Evolutionary conservation across 2,329 filamentous ascomycete genomes (phyloP), one percentile per base, ranked within the genome.

Genomic region (Gnomoniopsis smithogilvyi): DNA sequence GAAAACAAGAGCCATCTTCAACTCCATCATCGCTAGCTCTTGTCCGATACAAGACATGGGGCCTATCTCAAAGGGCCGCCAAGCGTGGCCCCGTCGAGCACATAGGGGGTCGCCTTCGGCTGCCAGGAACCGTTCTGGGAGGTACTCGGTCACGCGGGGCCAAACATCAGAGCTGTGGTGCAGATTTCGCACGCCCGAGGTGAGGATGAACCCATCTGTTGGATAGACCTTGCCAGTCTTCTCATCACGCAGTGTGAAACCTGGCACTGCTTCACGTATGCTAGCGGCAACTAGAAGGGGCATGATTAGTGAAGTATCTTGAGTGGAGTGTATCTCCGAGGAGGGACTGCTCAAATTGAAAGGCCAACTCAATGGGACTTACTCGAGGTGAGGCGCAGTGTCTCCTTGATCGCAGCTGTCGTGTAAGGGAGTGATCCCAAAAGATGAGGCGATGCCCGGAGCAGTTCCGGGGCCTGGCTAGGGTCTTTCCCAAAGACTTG

Each of bases 401-500:
- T 71, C 66, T 87, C 84, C 59, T 82, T 82, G 55, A 83, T 74
- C 3, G 83, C 75, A 15, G 80, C 81, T 3, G 71, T 72, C 0
- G 80, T 81, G 64, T 82, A 85, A 0, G 73, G 70, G 3, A 86
- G 71, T 3, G 76, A 70, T 62, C 78, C 80, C 51, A 85, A 69
- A 4, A 77, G 71, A 24, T 74, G 68, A 0, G 79, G 77, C 6
- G 78, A 67, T 21, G 73, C 67, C 3, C 78, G 67, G 14, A 77
- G 66, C 0, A 66, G 63, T 24, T 73, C 73, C 0, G 71, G 67
- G 3, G 71, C 67, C 3, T 68, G 64, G 4, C 70, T 66, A 12
- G 74, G 38, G 12, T 65, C 58, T 1, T 54, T 48, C 1, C 67
- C 69, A 3, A 74, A 65, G 0, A 73, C 58, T 1, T 48, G 21